A percentile compares a stretch with the other conserved stretches of the same genome.
phyloP scores from a whole-genome alignment of 1,284 basidiomycete species.

The Cryptococcus sp. region DNA sequence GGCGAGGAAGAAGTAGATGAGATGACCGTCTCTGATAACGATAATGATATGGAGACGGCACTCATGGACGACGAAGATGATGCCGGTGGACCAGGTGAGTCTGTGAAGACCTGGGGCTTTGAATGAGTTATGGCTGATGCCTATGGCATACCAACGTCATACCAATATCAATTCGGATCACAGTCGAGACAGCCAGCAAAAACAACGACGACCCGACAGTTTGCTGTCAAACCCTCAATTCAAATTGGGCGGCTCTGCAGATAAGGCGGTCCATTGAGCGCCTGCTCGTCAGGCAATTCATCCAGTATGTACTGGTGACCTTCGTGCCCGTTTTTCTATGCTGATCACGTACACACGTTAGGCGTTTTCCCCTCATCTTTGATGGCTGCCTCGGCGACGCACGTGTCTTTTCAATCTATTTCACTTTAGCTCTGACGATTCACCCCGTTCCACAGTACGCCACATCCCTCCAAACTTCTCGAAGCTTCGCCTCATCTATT shows the following conservation, averaged over 20 bases:
- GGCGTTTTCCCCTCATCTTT: constrained; percentile 21
- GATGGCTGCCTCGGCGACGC: constrained; percentile 11
- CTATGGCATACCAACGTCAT: neutral
- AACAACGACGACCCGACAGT: too few relatives aligned
- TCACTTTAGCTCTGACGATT: neutral
- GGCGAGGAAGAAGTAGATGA: neutral
- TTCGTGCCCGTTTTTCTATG: neutral
- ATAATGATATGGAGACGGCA: neutral
- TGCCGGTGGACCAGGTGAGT: too few relatives aligned
- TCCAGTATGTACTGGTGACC: constrained; percentile 4
- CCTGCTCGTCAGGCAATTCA: constrained; percentile 8
- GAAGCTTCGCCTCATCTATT: constrained; percentile 1
- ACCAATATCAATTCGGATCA: neutral
- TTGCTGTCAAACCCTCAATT: neutral
- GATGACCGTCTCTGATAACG: neutral
- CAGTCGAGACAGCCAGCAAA: too few relatives aligned
- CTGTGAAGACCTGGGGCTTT: too few relatives aligned
- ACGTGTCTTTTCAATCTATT: neutral
- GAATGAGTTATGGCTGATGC: neutral
- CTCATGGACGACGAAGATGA: neutral
- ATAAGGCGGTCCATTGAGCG: neutral
- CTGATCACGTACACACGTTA: neutral
- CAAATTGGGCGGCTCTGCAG: constrained; percentile 2
- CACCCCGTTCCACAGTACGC: neutral
- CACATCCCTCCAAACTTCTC: neutral